Evolutionary conservation across 257 asterid genomes (phyloP).

Genomic region (Fraxinus anomala): DNA sequence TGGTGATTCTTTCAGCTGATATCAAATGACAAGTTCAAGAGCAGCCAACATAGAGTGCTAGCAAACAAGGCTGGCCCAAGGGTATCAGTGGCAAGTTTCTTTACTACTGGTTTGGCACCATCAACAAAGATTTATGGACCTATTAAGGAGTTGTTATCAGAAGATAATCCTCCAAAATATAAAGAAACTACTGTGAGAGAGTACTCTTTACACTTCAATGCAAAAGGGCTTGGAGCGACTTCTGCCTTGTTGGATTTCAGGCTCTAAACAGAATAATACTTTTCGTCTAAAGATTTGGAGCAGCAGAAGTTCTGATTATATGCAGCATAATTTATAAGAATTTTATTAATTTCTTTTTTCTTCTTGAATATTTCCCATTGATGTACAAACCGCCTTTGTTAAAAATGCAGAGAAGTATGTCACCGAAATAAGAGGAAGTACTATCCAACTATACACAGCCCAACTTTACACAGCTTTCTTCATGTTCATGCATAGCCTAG

Average conservation of each 20-base stretch:
- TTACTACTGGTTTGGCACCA: constrained; percentile 47
- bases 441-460: no score
- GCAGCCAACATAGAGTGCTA: constrained; percentile 51
- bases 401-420: no score
- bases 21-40: constrained; percentile 53
- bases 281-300: background rate
- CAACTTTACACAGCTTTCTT: no score
- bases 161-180: constrained; percentile 48
- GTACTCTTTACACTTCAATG: constrained; percentile 40
- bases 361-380: no score
- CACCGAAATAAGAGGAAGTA: no score
- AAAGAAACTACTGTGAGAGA: constrained; percentile 49
- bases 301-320: background rate
- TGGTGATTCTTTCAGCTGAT: constrained; percentile 39
- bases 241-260: constrained; percentile 46
- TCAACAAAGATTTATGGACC: constrained; percentile 49
- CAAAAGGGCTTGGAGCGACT: constrained; percentile 52
- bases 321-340: background rate
- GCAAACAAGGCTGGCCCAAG: constrained; percentile 47
- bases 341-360: background rate
- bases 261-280: constrained; percentile 22
- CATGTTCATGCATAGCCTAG: no score
- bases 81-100: constrained; percentile 55
- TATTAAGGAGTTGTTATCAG: constrained; percentile 46
- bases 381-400: no score